These are phyloP conservation scores for Acephala macrosclerotiorum DNA, from an alignment of 2,329 filamentous ascomycete genomes.

Conservation along the genomic window DNA sequence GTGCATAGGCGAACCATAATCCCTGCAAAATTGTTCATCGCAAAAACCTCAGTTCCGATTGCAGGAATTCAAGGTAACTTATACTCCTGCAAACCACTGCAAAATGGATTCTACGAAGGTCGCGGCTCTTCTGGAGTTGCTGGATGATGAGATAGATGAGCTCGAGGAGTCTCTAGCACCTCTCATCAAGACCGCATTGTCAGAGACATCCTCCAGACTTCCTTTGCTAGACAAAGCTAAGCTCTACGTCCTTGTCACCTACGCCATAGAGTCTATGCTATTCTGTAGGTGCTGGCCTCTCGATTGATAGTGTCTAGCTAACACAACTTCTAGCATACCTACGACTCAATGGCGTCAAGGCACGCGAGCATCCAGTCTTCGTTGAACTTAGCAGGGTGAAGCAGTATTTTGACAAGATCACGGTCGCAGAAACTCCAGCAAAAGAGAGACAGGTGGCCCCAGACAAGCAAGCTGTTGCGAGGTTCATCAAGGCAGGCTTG, in stretches of 20 bases:
- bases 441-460: constrained; percentile 54
- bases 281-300: constrained; percentile 69
- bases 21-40: neutral
- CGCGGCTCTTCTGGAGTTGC: constrained; percentile 49
- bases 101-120: constrained; percentile 51
- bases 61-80: neutral
- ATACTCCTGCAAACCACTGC: neutral
- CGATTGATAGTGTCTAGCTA: constrained; percentile 16
- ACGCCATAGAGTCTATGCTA: constrained; percentile 88
- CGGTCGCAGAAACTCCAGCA: constrained; percentile 69
- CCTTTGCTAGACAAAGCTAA: constrained; percentile 96
- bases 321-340: constrained; percentile 66
- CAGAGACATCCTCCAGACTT: constrained; percentile 76
- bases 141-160: constrained; percentile 81
- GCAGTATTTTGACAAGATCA: constrained; percentile 94
- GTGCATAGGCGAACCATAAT: neutral
- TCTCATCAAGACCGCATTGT: constrained; percentile 70
- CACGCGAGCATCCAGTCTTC: constrained; percentile 86
- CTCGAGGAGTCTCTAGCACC: constrained; percentile 78
- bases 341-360: constrained; percentile 78
- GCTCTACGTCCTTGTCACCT: constrained; percentile 86
- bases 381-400: constrained; percentile 85
- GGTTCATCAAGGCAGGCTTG: constrained; percentile 84
- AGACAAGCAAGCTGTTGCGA: constrained; percentile 78
- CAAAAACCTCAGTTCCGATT: neutral